Base-by-base conservation (phyloP, 345 rosid genomes). In the Conringia planisiliqua region DNA sequence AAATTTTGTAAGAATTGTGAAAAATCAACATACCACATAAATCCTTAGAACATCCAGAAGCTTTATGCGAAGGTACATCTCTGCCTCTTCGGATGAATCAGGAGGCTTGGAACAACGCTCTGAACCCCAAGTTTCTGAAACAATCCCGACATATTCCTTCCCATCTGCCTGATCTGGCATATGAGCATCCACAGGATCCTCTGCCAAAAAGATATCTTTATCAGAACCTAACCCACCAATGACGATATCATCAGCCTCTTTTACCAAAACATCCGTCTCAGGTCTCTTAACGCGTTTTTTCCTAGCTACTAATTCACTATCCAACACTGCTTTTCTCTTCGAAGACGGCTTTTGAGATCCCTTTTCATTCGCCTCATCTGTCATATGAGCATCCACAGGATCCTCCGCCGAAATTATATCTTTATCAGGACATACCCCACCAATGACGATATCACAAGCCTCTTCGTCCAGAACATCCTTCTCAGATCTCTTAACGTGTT, bases 21-120 rank as follows among this genome's bases (percentile, higher is more conserved):
- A 61, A 48, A 67, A 55, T 32, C 18, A 74, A 81, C 86, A 70
- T 85, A 94, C 97, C 71, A 85, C 80, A 82, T 88, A 94, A 14
- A 90, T 72, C 64, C 68, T 88, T 65, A 95, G 85, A 57, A 90
- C 83, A 61, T 92, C 96, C 55, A 92, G 82, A 66, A 95, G 86
- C 87, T 85, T 95, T 59, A 92, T 81, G 70, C 76, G 83, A 74
- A 87, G 85, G 76, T 68, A 82, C 64, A 84, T 73, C 58, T 87
- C 92, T 35, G 84, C 92, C 81, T 95, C 91, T 78, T 80, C 78
- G 12, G 77, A 40, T 22, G 86, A 71, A 59, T 78, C 47, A 62
- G 73, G 27, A 50, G 83, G 70, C 69, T 46, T 54, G 26, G 78
- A 77, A 57, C 79, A 77, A 14, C 44, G 54, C 65, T 88, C 86